Conservation (phyloP, 2,329 filamentous ascomycete species). For the Phialophora expanda region DNA sequence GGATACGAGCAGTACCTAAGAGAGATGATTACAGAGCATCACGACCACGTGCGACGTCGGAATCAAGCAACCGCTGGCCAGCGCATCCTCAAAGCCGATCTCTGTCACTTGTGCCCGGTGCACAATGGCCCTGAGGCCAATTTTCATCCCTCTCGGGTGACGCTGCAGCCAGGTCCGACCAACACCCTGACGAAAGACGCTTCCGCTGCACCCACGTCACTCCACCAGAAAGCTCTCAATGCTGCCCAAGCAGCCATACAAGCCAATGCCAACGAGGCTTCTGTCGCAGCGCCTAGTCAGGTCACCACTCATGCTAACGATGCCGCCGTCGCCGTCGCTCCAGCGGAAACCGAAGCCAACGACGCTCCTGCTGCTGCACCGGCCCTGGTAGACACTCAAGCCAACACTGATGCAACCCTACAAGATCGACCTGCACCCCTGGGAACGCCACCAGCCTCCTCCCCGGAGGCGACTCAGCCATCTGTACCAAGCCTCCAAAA, state of each 20-base stretch:
- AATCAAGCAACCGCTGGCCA: not conserved
- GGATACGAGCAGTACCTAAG: not conserved
- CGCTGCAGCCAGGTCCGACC: not conserved
- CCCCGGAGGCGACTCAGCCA: not conserved
- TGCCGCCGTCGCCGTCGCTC: not conserved
- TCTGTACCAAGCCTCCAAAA: not conserved
- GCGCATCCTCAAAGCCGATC: not conserved
- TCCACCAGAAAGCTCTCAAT: not conserved
- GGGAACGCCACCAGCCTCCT: not conserved
- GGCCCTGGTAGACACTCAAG: not conserved
- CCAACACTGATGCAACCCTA: not conserved
- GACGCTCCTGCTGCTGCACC: not conserved
- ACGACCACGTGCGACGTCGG: not conserved
- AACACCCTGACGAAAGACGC: not conserved
- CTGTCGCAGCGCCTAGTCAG: not conserved
- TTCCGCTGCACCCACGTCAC: not conserved
- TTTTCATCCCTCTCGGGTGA: not conserved
- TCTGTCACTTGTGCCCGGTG: not conserved
- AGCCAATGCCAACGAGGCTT: not conserved
- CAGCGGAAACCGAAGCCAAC: not conserved
- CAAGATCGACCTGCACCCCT: not conserved
- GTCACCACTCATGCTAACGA: not conserved
- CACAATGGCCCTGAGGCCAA: not conserved
- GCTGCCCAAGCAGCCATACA: not conserved
- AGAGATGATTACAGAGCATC: not conserved